A percentile compares a stretch with the other conserved stretches of the same genome.
Conservation (phyloP, 2,329 filamentous ascomycete genomes). For the Penicillium sp. region DNA sequence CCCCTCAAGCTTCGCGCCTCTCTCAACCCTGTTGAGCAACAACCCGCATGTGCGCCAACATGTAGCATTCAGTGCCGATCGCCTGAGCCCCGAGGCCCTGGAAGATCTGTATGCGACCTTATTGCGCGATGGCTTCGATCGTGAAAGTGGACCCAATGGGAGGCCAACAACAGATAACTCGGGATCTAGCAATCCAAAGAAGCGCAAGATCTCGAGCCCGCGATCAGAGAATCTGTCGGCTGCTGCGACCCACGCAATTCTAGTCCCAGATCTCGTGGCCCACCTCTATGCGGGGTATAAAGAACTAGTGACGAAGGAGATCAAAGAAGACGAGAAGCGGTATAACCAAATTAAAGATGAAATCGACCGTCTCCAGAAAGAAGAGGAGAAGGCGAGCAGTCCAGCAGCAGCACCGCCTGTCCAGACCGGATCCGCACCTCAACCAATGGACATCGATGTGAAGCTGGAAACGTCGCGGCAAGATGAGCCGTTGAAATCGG, state of each 20-base stretch:
- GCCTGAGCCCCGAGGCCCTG: conserved; percentile 77
- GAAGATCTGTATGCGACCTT: conserved; percentile 77
- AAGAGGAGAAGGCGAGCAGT: conserved; percentile 54
- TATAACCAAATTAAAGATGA: conserved; percentile 69
- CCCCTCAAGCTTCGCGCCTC: conserved; percentile 68
- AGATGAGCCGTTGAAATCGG: conserved; percentile 4
- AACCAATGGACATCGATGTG: conserved; percentile 35
- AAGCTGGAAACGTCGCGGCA: conserved; percentile 25
- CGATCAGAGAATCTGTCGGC: conserved; percentile 68
- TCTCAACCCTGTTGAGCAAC: conserved; percentile 74
- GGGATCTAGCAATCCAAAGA: conserved; percentile 61
- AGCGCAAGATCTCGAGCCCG: conserved; percentile 74
- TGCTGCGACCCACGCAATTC: conserved; percentile 66
- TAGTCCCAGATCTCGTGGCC: conserved; percentile 71
- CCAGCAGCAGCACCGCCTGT: conserved; percentile 5
- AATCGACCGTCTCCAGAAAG: conserved; percentile 69
- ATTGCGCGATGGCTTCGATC: conserved; percentile 72
- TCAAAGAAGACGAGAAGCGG: conserved; percentile 73
- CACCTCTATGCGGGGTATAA: conserved; percentile 77
- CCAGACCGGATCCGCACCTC: conserved; percentile 15
- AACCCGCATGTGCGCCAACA: conserved; percentile 74
- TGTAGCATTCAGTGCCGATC: conserved; percentile 71
- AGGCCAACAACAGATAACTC: conserved; percentile 28
- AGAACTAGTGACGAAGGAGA: conserved; percentile 68
- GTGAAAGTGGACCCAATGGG: conserved; percentile 34